Conservation (phyloP, 1,284 basidiomycete species). For the Anthracocystis setariae region DNA sequence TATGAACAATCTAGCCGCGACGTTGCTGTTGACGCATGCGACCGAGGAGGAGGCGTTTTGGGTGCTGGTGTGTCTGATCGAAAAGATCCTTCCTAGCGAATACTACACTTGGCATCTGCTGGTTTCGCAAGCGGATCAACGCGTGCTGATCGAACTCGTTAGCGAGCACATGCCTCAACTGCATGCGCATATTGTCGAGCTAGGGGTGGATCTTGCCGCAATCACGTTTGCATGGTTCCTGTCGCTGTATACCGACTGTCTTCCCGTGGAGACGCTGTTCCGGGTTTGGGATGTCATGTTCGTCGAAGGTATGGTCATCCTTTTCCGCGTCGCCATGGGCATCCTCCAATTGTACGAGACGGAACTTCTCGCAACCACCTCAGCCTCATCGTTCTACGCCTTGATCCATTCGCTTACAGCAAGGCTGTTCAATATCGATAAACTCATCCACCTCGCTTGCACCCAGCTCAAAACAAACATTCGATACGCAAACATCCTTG, state of each 20-base stretch:
- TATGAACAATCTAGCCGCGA: constrained; percentile 94
- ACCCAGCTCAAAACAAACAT: constrained; percentile 77
- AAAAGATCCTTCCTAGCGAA: constrained; percentile 69
- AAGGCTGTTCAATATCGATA: constrained; percentile 90
- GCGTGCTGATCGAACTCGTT: constrained; percentile 88
- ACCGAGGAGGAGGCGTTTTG: constrained; percentile 97
- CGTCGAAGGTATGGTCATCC: constrained; percentile 87
- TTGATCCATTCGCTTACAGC: constrained; percentile 85
- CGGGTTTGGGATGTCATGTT: constrained; percentile 84
- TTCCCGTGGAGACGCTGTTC: constrained; percentile 80
- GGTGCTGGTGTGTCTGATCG: constrained; percentile 84
- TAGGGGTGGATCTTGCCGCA: constrained; percentile 89
- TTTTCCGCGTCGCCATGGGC: constrained; percentile 84
- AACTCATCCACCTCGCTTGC: constrained; percentile 73
- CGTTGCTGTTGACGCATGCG: constrained; percentile 88
- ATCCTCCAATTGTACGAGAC: constrained; percentile 84
- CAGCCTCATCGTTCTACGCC: constrained; percentile 85
- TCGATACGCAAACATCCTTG: constrained; percentile 76
- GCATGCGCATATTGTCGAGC: constrained; percentile 77
- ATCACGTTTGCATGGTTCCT: constrained; percentile 99
- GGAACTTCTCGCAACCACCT: constrained; percentile 82
- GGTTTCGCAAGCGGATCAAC: constrained; percentile 90
- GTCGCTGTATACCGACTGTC: constrained; percentile 92
- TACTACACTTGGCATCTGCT: constrained; percentile 69
- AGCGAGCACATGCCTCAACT: constrained; percentile 80